Base-by-base conservation (phyloP, 305 asterid species). In the Striga hermonthica region DNA sequence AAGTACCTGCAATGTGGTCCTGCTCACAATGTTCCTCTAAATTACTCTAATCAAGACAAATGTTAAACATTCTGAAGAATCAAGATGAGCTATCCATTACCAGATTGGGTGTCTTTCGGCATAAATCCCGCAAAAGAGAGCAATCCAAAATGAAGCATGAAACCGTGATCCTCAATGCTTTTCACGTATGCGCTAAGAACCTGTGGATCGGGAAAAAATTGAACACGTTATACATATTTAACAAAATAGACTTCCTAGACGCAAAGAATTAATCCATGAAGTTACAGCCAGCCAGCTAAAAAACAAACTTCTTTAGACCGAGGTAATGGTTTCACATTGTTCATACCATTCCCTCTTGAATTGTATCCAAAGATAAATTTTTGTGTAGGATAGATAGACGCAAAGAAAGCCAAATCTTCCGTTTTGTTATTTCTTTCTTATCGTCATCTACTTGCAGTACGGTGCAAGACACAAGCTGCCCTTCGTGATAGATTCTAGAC, bases 311-410 rank as follows among this genome's bases (percentile, higher is more conserved):
- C 41, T 65, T 60, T 66, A 62, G 58, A 68, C 57, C 39, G 43
- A 52, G 65, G 62, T 48, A 70, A 44, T 35, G 15, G 7, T 60
- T 57, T 11, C 15, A 59, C 57, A 22, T 43, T 14, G 38, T 28
- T 58, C 87, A 63, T 81, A 93, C 99, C 97, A 90, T 93, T 82
- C 96, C 97, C 76, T 93, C 99, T 73, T 93, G 99, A 79, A 90
- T 76, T 75, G 81, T 69, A 71, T 93, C 99, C 72, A 86, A 64
- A 34, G 89, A 82, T 53, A 88, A 77, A 74, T 86, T 84, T 75
- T 82, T 88, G 74, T 88, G 89, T 76, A 90, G 81, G 69, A 80
- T 68, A 59, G 96, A 79, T 41, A 93, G 94, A 12, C 88, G 89
- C 53, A 93, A 65, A 76, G 99, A 93, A 11, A 93, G 97, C 97